A percentile compares a stretch with the other conserved stretches of the same genome.
phyloP scores from a whole-genome alignment of 495 filamentous ascomycete species.

The Hamigera avellanea region DNA sequence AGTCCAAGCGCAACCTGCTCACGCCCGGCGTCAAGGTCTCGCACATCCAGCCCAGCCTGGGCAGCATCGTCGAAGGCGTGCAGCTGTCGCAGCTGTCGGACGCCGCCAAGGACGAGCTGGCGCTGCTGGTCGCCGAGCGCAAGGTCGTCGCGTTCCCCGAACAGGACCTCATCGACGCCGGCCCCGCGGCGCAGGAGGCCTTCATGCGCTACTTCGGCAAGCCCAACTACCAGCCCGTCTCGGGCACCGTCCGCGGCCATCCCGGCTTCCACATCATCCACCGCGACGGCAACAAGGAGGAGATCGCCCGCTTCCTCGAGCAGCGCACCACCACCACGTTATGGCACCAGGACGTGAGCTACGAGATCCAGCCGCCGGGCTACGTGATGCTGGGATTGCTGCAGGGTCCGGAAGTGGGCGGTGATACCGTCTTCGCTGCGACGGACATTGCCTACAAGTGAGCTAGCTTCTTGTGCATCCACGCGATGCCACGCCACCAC shows the following conservation, averaged over 20 bases:
- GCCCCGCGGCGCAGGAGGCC: conserved; percentile 46
- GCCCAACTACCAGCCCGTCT: conserved; percentile 48
- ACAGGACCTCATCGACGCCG: conserved; percentile 59
- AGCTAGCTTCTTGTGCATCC: conserved; percentile 3
- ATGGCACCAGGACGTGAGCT: conserved; percentile 52
- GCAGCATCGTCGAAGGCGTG: conserved; percentile 63
- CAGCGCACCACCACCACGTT: conserved; percentile 43
- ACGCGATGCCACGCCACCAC: too few relatives aligned
- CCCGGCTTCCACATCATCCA: conserved; percentile 52
- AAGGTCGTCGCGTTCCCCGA: conserved; percentile 71
- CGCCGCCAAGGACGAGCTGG: conserved; percentile 66
- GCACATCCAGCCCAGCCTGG: conserved; percentile 58
- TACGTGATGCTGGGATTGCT: conserved; percentile 48
- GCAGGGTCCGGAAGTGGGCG: conserved; percentile 49
- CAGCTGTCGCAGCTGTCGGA: conserved; percentile 57
- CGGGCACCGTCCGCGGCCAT: conserved; percentile 38
- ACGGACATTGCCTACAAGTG: conserved; percentile 65
- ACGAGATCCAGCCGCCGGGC: conserved; percentile 36
- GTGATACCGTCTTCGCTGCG: conserved; percentile 68
- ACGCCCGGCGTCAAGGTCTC: conserved; percentile 34
- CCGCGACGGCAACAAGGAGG: conserved; percentile 43
- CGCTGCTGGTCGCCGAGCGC: conserved; percentile 59
- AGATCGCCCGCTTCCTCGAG: conserved; percentile 42
- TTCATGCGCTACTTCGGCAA: conserved; percentile 50
- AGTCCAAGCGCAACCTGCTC: conserved; percentile 46